A percentile compares a stretch with the other conserved stretches of the same genome.
phyloP scores from a whole-genome alignment of 179 eudicot species.

The Actinidia chinensis region DNA sequence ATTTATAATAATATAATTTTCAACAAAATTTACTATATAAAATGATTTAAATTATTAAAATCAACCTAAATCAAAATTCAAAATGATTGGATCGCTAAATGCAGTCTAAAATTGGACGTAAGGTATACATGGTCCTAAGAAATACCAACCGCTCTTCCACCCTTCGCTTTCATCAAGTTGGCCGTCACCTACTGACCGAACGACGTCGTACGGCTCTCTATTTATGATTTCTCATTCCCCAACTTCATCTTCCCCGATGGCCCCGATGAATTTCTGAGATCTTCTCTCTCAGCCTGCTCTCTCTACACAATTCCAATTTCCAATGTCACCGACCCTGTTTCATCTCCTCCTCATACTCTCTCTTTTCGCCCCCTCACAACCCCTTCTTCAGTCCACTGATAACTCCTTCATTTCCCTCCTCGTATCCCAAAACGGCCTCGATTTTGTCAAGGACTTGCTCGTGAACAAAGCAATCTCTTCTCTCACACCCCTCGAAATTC shows the following conservation, averaged over 20 bases:
- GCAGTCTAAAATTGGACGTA: too few species aligned
- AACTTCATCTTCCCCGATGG: not conserved
- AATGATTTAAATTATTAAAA: too few species aligned
- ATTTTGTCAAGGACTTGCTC: slow-evolving; percentile 57
- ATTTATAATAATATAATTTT: too few species aligned
- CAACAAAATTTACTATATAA: too few species aligned
- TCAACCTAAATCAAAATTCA: too few species aligned
- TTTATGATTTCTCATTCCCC: not conserved
- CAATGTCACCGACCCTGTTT: slow-evolving; percentile 9
- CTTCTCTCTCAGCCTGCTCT: not conserved
- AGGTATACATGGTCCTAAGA: too few species aligned
- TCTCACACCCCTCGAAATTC: slow-evolving; percentile 56
- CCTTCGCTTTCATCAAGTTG: not conserved
- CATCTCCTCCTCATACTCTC: slow-evolving; percentile 16
- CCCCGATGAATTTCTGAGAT: slow-evolving; percentile 6
- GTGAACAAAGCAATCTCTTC: slow-evolving; percentile 55
- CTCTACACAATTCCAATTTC: not conserved
- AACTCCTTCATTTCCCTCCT: slow-evolving; percentile 48
- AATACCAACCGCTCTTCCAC: too few species aligned
- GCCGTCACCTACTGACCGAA: not conserved
- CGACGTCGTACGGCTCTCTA: not conserved
- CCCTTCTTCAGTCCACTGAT: slow-evolving; percentile 14
- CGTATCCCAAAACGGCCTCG: slow-evolving; percentile 55
- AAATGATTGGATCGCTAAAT: too few species aligned
- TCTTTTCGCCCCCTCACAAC: slow-evolving; percentile 3